Evolutionary conservation across 352 stramenopile species (phyloP).

Genomic region (Globisporangium emineosum): DNA sequence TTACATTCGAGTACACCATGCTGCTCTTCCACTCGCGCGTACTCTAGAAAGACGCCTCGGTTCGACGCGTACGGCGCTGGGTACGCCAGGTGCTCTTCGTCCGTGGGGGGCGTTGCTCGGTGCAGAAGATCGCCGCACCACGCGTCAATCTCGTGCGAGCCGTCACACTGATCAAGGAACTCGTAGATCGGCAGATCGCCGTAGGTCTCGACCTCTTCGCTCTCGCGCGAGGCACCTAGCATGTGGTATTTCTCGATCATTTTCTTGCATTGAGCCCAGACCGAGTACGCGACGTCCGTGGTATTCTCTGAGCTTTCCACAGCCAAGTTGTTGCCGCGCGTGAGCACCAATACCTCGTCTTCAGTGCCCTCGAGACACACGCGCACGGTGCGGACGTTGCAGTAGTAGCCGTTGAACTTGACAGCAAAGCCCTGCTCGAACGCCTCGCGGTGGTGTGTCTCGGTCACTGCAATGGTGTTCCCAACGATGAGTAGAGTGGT

Average conservation of each 20-base stretch:
- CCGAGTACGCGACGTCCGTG: not conserved
- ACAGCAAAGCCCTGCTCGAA: not conserved
- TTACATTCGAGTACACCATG: not conserved
- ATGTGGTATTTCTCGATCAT: too few relatives aligned
- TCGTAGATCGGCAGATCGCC: conserved; percentile 3
- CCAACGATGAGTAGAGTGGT: not conserved
- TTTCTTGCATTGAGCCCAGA: not conserved
- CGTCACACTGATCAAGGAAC: not conserved
- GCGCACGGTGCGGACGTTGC: conserved; percentile 1
- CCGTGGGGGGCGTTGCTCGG: not conserved
- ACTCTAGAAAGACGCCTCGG: not conserved
- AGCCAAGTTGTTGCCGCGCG: not conserved
- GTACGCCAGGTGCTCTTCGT: not conserved
- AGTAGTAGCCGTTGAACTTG: conserved; percentile 14
- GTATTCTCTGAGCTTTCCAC: too few relatives aligned
- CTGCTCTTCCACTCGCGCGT: conserved; percentile 1
- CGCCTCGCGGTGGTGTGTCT: not conserved
- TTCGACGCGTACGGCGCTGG: not conserved
- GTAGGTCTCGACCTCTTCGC: too few relatives aligned
- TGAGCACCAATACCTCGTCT: not conserved
- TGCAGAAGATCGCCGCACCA: not conserved
- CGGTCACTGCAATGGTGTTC: not conserved
- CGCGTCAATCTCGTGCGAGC: not conserved
- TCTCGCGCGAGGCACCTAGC: too few relatives aligned
- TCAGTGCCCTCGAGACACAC: not conserved